Evolutionary conservation across 108 stramenopile species (phyloP), one percentile per base, ranked within the genome.

Genomic region (Skeletonema tropicum): DNA sequence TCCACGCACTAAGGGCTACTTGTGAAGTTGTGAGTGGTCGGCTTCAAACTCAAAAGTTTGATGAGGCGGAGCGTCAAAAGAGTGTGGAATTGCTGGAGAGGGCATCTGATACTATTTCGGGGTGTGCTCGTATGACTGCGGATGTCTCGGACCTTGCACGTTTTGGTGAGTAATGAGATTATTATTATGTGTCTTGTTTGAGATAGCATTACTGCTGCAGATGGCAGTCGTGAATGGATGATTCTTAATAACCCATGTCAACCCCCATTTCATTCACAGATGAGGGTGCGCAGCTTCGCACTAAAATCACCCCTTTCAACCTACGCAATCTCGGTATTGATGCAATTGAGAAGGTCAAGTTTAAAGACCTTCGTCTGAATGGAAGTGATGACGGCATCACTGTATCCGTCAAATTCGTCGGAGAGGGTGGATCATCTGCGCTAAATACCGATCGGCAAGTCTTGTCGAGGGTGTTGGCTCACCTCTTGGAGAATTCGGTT

Each of bases 91-190:
- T 77, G 8, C 63, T 77, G 10, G 68, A 69, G 13, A 35, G 68
- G 15, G 76, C 76, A 19, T 49, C 52, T 9, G 76, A 77, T 42
- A 77, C 76, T 3, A 63, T 77, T 15, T 39, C 61, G 1, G 64
- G 49, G n/a, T 70, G 62, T 31, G 57, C 76, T 6, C 45, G 76
- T 52, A 75, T 75, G 65, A 42, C 67, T 26, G 74, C 75, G 17
- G 75, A 76, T 68, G 75, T 76, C 2, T 76, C 75, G 8, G 75
- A 76, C 36, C 67, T 76, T 21, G 67, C 75, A 30, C 59, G 75
- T 14, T 68, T 76, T 33, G 64, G 67, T 68, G 48, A 68, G 67
- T 55, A 5, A 7, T 29, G 2, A 1, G 6, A 23, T n/a, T 7
- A 1, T n/a, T 9, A 1, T 15, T 48, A 11, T 48, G 21, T 52